Base-by-base conservation (phyloP, 2,329 filamentous ascomycete species). In the Torrubiellomyces zombiae region DNA sequence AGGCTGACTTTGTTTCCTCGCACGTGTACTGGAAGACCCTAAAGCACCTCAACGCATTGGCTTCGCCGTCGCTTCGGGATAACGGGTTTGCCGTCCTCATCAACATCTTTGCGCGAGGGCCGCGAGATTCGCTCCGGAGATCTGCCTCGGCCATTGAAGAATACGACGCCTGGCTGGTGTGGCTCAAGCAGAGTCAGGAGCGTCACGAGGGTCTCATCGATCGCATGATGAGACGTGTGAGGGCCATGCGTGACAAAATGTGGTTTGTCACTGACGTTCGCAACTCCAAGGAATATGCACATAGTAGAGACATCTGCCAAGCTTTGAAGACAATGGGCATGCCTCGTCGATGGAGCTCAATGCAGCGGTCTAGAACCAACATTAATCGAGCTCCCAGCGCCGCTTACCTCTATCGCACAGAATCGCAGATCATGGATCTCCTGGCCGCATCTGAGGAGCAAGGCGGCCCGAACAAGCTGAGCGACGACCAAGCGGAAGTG, bases 191-290 rank as follows among this genome's bases (percentile, higher is more conserved):
- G 37, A 81, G 75, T 14, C 74, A 86, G 39, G 77, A 82, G 39
- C 68, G 77, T 3, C 73, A 83, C 23, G 80, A 86, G 38, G 65
- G 63, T 3, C 64, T 71, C 9, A 74, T 85, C 18, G 75, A 82
- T 20, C 62, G 69, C 5, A 79, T 82, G 67, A 77, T 81, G 62
- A 61, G 63, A 30, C 69, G 70, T 5, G 61, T 89, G 18, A 69
- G 74, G 29, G 73, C 76, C 13, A 61, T 94, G 19, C 71, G 89
- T 20, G 80, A 93, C 47, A 95, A 95, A 59, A 93, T 95, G 80
- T 98, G 89, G 89, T 98, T 92, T 46, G 79, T 89, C 31, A 86
- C 80, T 2, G 83, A 94, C 47, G 85, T 95, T 15, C 76, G 81
- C 33, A 85, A 86, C 39, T 94, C 89, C 4, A 78, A 74, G 24